Base-by-base conservation (phyloP, 2,329 filamentous ascomycete species). In the Fusarium sp. region DNA sequence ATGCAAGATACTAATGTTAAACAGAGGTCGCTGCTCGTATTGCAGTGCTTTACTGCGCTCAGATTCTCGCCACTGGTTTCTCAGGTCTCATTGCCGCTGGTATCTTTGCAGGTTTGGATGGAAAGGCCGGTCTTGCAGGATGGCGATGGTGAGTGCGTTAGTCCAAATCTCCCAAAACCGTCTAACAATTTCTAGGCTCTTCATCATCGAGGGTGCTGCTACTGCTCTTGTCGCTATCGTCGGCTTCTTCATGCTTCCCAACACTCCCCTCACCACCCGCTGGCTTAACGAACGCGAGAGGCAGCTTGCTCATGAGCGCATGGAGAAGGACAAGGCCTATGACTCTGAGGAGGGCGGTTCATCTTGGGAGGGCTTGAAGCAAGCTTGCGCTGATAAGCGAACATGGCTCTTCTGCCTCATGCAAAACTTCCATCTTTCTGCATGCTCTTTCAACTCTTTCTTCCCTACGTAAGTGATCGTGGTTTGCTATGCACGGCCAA, bases 61-160 rank as follows among this genome's bases (percentile, higher is more conserved):
- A 90, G 10, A 83, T 93, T 18, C 85, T 93, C 4, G 90, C 89
- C 2, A 91, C 90, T 3, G 91, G 91, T 1, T 92, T 93, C 75
- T 91, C 90, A 0, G 91, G 90, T 4, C 79, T 90, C 7, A 87
- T 90, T 38, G 86, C 87, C 1, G 88, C 87, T 1, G 88, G 91
- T 3, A 91, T 93, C 56, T 89, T 88, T 3, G 76, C 71, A 15
- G 77, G 77, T 5, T 62, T 79, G 60, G 77, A 79, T 13, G 84
- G 86, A 5, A 80, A 82, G 2, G 80, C 79, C 9, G 91, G 90
- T 3, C 80, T 91, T 2, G 80, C 83, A 5, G 90, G 90, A 12
- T 93, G 90, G 90, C 82, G 88, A 33, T 91, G 89, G 90, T 77
- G 59, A 18, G 74, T 44, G 20, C 0, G 7, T 11, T 0, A 11